Base-by-base conservation (phyloP, 192 early-diverging fungal genomes). In the Backusella tuberculispora region DNA sequence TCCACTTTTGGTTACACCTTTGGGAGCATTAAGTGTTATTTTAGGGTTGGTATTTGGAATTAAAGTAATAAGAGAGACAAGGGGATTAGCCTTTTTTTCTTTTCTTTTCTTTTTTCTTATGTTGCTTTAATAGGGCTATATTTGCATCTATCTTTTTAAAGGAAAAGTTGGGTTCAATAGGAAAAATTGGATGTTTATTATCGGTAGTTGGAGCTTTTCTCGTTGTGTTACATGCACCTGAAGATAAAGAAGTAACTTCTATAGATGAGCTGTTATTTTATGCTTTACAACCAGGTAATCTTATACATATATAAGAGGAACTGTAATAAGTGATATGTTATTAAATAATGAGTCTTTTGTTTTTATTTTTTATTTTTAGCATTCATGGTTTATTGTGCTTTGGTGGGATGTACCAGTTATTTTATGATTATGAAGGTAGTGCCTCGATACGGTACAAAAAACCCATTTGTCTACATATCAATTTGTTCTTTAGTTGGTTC, bases 401-500 rank as follows among this genome's bases (percentile, higher is more conserved):
- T 87, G 43, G 94, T 95, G 6, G 69, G 88, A 26, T 67, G 50
- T 41, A 85, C 90, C 48, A 90, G 90, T 42, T 76, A 91, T 3
- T 84, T 88, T 64, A 92, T 97, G 88, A 96, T 98, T 71, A 91
- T 90, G 56, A 81, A 85, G 29, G 89, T 96, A 0, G 95, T 93
- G 6, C 92, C 94, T 17, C 81, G 77, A 63, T 92, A 89, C 56
- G 96, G 96, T 38, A 93, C 90, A 72, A 80, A 83, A 47, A 91
- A 87, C 71, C 93, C 94, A 44, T 75, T 98, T 2, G 94, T 97
- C 13, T 97, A 96, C 80, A 89, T 98, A 72, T 90, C 95, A 29
- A 98, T 98, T 80, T 98, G 96, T 83, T 98, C 96, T 0, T 83
- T 96, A 34, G 95, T 95, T 24, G 96, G 96, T 4, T 98, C 96